Conservation (phyloP, 2,329 filamentous ascomycete genomes). For the Ophiostoma piceae region DNA sequence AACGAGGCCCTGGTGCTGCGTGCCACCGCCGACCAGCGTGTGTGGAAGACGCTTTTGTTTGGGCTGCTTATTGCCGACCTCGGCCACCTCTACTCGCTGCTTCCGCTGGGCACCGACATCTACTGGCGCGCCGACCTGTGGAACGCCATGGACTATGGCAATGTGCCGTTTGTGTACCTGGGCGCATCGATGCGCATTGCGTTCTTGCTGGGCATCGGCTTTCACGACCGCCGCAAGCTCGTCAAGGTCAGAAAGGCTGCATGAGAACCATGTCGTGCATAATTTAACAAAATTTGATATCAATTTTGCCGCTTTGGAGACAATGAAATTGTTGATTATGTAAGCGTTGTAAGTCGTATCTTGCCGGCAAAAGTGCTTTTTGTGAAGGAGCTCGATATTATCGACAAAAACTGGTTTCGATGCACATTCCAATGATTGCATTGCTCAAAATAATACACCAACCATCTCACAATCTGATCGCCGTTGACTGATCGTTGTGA, state of each 20-base stretch:
- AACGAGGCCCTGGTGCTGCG: conserved; percentile 73
- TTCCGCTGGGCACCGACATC: conserved; percentile 52
- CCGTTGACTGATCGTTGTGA: background rate
- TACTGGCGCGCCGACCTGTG: conserved; percentile 59
- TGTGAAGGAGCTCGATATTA: background rate
- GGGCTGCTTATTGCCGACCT: conserved; percentile 69
- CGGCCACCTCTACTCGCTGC: conserved; percentile 66
- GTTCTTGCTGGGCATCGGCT: conserved; percentile 54
- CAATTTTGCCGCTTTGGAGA: too few relatives aligned
- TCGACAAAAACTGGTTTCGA: too few relatives aligned
- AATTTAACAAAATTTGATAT: background rate
- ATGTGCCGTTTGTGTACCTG: conserved; percentile 64
- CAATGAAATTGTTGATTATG: background rate
- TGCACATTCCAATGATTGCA: too few relatives aligned
- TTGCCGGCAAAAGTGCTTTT: background rate
- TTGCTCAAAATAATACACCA: too few relatives aligned
- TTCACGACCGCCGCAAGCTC: conserved; percentile 32
- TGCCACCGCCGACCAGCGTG: conserved; percentile 58
- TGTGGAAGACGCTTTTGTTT: conserved; percentile 65
- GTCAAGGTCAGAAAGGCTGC: conserved; percentile 16
- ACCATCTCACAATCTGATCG: background rate
- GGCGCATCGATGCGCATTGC: conserved; percentile 56
- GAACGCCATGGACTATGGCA: conserved; percentile 65
- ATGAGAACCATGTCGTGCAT: background rate
- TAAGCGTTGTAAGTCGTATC: background rate